Evolutionary conservation across 495 filamentous ascomycete genomes (phyloP).

Genomic region (Parathielavia hyrcaniae): DNA sequence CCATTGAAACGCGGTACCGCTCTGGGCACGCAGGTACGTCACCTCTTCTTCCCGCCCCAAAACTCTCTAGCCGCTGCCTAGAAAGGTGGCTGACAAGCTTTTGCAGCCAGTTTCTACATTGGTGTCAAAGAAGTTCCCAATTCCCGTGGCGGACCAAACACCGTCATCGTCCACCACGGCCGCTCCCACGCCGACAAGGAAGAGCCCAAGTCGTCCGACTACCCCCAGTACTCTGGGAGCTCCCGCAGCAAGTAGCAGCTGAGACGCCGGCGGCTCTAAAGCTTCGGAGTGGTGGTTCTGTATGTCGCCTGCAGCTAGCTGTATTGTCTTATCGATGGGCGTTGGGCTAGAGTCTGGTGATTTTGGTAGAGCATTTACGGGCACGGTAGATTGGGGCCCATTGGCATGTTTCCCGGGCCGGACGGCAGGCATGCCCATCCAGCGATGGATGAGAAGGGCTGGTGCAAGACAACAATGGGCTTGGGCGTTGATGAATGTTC

Average conservation of each 20-base stretch:
- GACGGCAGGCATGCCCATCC: no score
- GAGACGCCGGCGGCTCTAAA: not conserved
- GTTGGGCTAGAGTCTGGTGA: no score
- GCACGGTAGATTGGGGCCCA: no score
- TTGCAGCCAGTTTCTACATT: slow-evolving; percentile 3
- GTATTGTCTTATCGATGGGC: not conserved
- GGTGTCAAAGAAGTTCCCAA: slow-evolving; percentile 3
- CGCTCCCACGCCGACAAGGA: slow-evolving; percentile 13
- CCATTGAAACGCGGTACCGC: slow-evolving; percentile 8
- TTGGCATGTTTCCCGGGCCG: no score
- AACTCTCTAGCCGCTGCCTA: not conserved
- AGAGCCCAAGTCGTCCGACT: slow-evolving; percentile 21
- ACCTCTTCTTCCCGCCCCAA: not conserved
- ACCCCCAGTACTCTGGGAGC: not conserved
- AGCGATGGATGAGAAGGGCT: no score
- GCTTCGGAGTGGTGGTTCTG: not conserved
- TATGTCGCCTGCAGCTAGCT: no score
- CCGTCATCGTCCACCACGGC: slow-evolving; percentile 20
- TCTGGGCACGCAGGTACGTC: slow-evolving; percentile 14
- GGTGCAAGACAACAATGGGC: no score
- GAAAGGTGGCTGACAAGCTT: not conserved
- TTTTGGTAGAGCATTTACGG: no score
- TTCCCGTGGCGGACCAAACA: not conserved
- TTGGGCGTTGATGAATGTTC: no score
- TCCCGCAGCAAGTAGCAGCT: not conserved